Percentiles rank a stretch among this genome's conserved stretches.
Conservation (phyloP, 176 grass and related monocot genomes). For the Tillandsia leiboldiana region DNA sequence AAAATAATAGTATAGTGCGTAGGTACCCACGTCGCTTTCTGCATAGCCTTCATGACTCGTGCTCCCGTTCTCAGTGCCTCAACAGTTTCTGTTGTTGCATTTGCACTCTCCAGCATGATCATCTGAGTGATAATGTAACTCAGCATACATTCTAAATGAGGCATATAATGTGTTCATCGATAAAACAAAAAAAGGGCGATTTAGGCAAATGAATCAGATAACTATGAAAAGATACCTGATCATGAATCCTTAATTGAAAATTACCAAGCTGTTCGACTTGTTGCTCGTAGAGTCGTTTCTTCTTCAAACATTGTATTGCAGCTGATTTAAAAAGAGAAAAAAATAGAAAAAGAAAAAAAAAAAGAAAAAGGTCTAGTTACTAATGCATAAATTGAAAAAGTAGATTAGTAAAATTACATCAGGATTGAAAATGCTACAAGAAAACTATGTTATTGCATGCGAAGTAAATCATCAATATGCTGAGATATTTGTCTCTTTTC, state of each 20-base stretch:
- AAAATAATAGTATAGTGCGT: neutral
- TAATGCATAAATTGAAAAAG: neutral
- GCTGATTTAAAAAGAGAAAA: neutral
- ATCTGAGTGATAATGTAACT: slow-evolving; percentile 1
- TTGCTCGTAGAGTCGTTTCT: slow-evolving; percentile 7
- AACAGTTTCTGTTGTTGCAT: slow-evolving; percentile 24
- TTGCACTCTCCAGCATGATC: slow-evolving; percentile 25
- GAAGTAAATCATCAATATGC: too few species aligned
- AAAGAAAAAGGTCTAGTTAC: neutral
- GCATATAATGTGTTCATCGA: neutral
- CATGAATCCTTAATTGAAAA: slow-evolving; percentile 16
- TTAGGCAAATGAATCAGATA: neutral
- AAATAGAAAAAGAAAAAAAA: neutral
- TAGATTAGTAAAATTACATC: too few species aligned
- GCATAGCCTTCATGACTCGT: slow-evolving; percentile 24
- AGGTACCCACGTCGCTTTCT: slow-evolving; percentile 16
- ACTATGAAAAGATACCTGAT: slow-evolving; percentile 4
- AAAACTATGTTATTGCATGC: too few species aligned
- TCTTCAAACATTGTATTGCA: slow-evolving; percentile 16
- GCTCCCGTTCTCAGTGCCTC: slow-evolving; percentile 24
- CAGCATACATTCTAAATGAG: neutral
- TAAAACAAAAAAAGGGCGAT: neutral
- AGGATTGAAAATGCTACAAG: too few species aligned
- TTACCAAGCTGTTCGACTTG: slow-evolving; percentile 12
- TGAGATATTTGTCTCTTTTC: too few species aligned